A percentile compares a stretch with the other conserved stretches of the same genome.
phyloP scores from a whole-genome alignment of 768 basidiomycete genomes.

The Lentinula raphanica region DNA sequence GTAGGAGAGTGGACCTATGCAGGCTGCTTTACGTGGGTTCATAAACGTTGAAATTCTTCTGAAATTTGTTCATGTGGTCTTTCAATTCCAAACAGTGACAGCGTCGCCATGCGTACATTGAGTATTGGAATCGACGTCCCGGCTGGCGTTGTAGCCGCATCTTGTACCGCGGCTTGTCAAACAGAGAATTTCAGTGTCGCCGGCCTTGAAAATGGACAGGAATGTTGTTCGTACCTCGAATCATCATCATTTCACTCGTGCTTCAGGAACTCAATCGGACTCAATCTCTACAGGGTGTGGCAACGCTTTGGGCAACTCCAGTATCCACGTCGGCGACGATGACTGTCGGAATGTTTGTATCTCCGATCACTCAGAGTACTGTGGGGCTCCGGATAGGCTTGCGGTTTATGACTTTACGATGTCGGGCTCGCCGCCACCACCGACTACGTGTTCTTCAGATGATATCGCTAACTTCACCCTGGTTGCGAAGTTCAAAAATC shows the following conservation, averaged over 20 bases:
- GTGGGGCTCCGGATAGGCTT: constrained; percentile 34
- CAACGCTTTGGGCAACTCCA: constrained; percentile 26
- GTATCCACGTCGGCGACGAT: constrained; percentile 31
- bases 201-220: constrained; percentile 40
- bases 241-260: background rate
- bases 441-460: constrained; percentile 23
- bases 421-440: constrained; percentile 24
- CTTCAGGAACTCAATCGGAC: background rate
- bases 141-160: constrained; percentile 41
- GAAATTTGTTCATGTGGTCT: background rate
- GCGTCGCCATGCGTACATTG: constrained; percentile 27
- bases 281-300: constrained; percentile 38
- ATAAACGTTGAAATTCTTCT: background rate
- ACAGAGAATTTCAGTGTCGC: constrained; percentile 35
- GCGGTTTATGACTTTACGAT: constrained; percentile 24
- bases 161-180: constrained; percentile 44
- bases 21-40: constrained; percentile 58
- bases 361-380: constrained; percentile 32
- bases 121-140: constrained; percentile 33
- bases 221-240: constrained; percentile 40
- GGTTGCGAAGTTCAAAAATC: constrained; percentile 29
- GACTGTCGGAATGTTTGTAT: constrained; percentile 37
- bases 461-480: constrained; percentile 33
- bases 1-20: constrained; percentile 53
- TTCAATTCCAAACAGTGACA: constrained; percentile 24